phyloP scores from a whole-genome alignment of 2,329 filamentous ascomycete genomes.

The Fusarium anguioides region DNA sequence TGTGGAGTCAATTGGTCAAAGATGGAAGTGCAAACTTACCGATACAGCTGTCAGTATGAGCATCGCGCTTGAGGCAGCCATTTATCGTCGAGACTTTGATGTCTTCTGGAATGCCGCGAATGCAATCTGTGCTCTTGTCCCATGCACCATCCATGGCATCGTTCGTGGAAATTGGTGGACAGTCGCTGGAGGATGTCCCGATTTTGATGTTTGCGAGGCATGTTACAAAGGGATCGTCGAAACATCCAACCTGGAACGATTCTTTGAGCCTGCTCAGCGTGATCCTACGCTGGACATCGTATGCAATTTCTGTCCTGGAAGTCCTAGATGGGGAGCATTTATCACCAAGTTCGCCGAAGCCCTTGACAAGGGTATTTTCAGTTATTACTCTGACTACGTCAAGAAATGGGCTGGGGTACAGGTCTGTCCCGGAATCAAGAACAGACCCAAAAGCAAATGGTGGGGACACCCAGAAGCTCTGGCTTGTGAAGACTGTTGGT shows the following conservation, averaged over 20 bases:
- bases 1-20: slow-evolving; percentile 34
- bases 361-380: slow-evolving; percentile 49
- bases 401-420: slow-evolving; percentile 45
- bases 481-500: slow-evolving; percentile 51
- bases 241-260: slow-evolving; percentile 41
- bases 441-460: slow-evolving; percentile 46
- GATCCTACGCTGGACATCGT: slow-evolving; percentile 35
- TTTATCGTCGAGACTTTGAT: slow-evolving; percentile 42
- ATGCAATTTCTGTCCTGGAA: slow-evolving; percentile 47
- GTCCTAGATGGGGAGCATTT: slow-evolving; percentile 43
- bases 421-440: slow-evolving; percentile 46
- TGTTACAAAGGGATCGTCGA: slow-evolving; percentile 49
- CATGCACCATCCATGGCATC: slow-evolving; percentile 47
- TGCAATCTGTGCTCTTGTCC: slow-evolving; percentile 34
- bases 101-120: slow-evolving; percentile 45
- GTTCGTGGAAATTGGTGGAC: slow-evolving; percentile 52
- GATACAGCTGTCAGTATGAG: slow-evolving; percentile 36
- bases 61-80: slow-evolving; percentile 43
- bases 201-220: slow-evolving; percentile 49
- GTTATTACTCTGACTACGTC: slow-evolving; percentile 45
- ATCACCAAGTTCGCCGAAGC: slow-evolving; percentile 46
- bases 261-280: slow-evolving; percentile 45
- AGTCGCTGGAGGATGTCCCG: slow-evolving; percentile 34
- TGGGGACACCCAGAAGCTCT: slow-evolving; percentile 51
- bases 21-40: slow-evolving; percentile 44